phyloP scores from a whole-genome alignment of 2,329 filamentous ascomycete genomes.

The Ophiostoma sp. region DNA sequence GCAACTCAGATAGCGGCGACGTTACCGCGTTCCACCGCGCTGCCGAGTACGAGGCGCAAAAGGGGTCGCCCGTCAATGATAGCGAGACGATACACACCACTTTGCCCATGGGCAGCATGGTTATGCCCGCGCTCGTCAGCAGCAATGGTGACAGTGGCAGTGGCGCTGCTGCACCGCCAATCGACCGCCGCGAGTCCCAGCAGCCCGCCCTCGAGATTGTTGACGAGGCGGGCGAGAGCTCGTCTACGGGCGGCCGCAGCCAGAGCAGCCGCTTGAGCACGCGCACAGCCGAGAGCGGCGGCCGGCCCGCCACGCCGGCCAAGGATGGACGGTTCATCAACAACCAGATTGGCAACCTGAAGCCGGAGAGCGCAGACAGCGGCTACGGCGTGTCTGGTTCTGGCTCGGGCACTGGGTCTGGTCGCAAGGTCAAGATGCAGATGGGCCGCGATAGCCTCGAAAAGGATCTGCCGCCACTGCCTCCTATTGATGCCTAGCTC shows the following conservation, averaged over 20 bases:
- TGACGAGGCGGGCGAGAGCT: slow-evolving; percentile 78
- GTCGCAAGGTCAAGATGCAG: slow-evolving; percentile 34
- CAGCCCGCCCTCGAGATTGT: slow-evolving; percentile 67
- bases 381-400: slow-evolving; percentile 39
- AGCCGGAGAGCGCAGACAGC: slow-evolving; percentile 46
- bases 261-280: slow-evolving; percentile 41
- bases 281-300: slow-evolving; percentile 30
- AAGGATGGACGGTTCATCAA: slow-evolving; percentile 34
- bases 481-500: slow-evolving; percentile 30
- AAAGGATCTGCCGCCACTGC: slow-evolving; percentile 56
- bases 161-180: not conserved
- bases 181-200: slow-evolving; percentile 51
- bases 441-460: slow-evolving; percentile 55
- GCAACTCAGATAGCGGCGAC: not conserved
- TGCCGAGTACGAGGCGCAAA: slow-evolving; percentile 38
- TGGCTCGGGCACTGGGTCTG: slow-evolving; percentile 30
- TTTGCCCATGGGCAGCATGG: slow-evolving; percentile 3
- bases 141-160: not conserved
- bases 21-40: slow-evolving; percentile 39
- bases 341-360: slow-evolving; percentile 31
- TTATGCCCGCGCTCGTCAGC: slow-evolving; percentile 12
- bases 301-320: slow-evolving; percentile 40
- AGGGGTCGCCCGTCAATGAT: slow-evolving; percentile 19
- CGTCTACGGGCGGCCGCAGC: slow-evolving; percentile 58
- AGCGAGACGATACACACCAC: slow-evolving; percentile 17